Conservation (phyloP, 139 green algal species). For the Coelastrella sp. region DNA sequence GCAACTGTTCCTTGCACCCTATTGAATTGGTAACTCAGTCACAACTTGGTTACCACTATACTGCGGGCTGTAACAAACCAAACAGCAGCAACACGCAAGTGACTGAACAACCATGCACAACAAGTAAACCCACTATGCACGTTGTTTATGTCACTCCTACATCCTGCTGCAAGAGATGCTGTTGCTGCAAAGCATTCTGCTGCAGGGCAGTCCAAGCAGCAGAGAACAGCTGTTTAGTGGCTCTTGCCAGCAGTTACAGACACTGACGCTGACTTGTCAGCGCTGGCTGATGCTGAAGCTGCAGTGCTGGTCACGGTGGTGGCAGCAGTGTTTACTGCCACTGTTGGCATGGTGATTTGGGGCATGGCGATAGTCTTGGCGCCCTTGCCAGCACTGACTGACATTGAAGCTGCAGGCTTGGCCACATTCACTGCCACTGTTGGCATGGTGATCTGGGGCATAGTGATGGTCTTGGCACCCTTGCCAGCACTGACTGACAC, state of each 20-base stretch:
- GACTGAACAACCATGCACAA: no score
- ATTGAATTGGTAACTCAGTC: no score
- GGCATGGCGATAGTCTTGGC: background rate
- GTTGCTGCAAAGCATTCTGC: background rate
- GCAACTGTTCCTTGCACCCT: no score
- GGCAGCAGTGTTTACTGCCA: background rate
- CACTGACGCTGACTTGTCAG: background rate
- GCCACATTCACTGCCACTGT: background rate
- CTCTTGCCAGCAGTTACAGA: background rate
- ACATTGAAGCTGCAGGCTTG: background rate
- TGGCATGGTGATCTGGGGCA: background rate
- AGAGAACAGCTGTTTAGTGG: background rate
- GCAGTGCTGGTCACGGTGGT: background rate
- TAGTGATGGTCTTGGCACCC: background rate
- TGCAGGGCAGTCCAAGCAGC: background rate
- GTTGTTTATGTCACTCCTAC: no score
- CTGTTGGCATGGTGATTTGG: background rate
- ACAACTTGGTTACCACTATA: no score
- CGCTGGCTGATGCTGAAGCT: background rate
- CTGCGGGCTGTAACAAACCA: no score
- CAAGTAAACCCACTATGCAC: no score
- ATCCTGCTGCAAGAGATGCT: background rate
- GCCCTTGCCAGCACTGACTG: background rate
- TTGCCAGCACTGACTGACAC: slow-evolving; percentile 1
- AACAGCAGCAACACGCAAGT: no score